Conservation (phyloP, 768 basidiomycete species). For the Kwoniella europaea region DNA sequence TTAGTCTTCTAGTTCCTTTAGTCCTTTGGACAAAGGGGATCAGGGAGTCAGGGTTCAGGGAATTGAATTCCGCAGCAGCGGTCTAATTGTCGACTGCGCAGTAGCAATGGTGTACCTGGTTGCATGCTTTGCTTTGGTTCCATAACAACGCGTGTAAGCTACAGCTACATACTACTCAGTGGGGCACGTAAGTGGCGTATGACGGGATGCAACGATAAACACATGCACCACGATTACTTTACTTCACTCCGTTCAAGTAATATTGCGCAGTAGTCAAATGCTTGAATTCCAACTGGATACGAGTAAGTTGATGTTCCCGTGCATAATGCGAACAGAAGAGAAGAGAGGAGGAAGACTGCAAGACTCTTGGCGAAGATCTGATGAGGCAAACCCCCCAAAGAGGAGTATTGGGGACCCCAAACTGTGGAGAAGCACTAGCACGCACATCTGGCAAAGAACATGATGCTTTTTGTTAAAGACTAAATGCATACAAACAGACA, state of each 20-base stretch:
- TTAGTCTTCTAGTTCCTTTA: background rate
- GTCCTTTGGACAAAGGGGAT: background rate
- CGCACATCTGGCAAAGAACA: no score
- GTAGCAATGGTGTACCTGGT: background rate
- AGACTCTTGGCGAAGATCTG: background rate
- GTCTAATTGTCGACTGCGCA: background rate
- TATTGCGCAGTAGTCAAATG: background rate
- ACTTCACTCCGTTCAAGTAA: background rate
- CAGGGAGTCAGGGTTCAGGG: background rate
- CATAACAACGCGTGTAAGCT: background rate
- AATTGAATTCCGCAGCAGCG: background rate
- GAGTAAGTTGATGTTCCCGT: background rate
- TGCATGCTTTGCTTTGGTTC: background rate
- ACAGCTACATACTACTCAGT: no score
- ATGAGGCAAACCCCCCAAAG: background rate
- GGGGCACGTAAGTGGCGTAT: background rate
- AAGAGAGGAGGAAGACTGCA: background rate
- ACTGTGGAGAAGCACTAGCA: no score
- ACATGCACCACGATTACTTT: background rate
- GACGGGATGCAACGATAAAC: background rate
- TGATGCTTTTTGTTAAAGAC: no score
- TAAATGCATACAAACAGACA: constrained; percentile 1
- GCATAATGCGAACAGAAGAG: no score
- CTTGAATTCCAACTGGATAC: background rate
- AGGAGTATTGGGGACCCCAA: no score